Conservation (phyloP, 495 filamentous ascomycete species). For the Oidiodendron maius region DNA sequence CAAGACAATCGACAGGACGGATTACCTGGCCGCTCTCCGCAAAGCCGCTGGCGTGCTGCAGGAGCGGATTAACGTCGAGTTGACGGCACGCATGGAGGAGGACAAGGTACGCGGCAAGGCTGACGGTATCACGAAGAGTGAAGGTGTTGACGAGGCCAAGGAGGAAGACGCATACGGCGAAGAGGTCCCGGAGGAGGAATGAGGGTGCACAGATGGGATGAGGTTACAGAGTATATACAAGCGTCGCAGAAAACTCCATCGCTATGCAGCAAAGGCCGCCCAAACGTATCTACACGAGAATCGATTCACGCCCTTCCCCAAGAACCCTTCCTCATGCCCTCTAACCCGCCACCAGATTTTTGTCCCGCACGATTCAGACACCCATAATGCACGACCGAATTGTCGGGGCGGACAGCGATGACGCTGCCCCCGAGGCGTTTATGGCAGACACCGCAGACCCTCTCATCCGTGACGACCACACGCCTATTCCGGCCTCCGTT, state of each 20-base stretch:
- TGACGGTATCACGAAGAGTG: constrained; percentile 10
- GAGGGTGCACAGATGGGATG: too few relatives aligned
- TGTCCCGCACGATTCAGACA: constrained; percentile 50
- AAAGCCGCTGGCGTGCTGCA: constrained; percentile 56
- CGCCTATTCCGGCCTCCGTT: constrained; percentile 58
- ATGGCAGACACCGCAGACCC: constrained; percentile 85
- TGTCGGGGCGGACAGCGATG: constrained; percentile 54
- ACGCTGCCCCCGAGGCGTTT: constrained; percentile 89
- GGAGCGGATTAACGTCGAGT: constrained; percentile 68
- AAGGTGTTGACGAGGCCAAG: constrained; percentile 48
- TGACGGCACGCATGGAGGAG: constrained; percentile 85
- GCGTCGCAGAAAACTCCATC: constrained; percentile 4
- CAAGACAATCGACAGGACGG: constrained; percentile 46
- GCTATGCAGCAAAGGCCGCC: constrained; percentile 1
- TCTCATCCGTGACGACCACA: constrained; percentile 78
- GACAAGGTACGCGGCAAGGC: constrained; percentile 45
- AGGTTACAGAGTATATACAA: constrained; percentile 5
- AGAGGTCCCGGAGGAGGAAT: constrained; percentile 58
- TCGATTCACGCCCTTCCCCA: constrained; percentile 6
- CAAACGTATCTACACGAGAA: too few relatives aligned
- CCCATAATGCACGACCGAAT: constrained; percentile 74
- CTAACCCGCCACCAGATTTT: constrained; percentile 5
- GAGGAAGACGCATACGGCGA: constrained; percentile 88
- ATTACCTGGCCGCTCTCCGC: constrained; percentile 65
- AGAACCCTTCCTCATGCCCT: constrained; percentile 7